Conservation (phyloP, 2,329 filamentous ascomycete species). For the Arachnomyces sp. region DNA sequence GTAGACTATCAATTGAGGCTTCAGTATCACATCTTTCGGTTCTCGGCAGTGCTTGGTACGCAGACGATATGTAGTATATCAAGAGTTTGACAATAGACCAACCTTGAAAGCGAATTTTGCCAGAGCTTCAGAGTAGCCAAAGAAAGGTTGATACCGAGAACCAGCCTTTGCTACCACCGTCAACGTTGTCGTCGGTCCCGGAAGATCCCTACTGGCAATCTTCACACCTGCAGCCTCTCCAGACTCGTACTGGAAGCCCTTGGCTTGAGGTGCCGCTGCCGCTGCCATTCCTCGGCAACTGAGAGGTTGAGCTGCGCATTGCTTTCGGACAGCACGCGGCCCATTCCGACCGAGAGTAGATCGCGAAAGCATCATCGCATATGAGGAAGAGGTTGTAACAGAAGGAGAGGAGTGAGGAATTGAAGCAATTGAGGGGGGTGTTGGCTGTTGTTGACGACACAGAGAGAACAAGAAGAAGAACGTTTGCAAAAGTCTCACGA, state of each 20-base stretch:
- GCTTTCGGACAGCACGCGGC: conserved; percentile 54
- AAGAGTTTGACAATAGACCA: conserved; percentile 25
- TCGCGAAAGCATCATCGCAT: conserved; percentile 61
- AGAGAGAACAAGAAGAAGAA: conserved; percentile 19
- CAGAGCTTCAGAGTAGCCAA: conserved; percentile 81
- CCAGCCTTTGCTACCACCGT: conserved; percentile 91
- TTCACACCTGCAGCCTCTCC: conserved; percentile 83
- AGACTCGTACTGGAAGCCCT: conserved; percentile 79
- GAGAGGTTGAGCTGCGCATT: conserved; percentile 50
- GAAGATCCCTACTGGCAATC: conserved; percentile 81
- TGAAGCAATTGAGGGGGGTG: conserved; percentile 33
- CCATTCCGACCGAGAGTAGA: conserved; percentile 57
- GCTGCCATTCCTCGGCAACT: conserved; percentile 57
- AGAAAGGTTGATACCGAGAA: conserved; percentile 82
- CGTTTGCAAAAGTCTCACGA: not conserved
- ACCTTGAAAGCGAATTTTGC: conserved; percentile 98
- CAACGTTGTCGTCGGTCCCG: conserved; percentile 82
- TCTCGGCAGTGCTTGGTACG: not conserved
- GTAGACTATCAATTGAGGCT: conserved; percentile 58
- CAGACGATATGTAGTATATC: conserved; percentile 1
- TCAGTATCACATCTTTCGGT: conserved; percentile 6
- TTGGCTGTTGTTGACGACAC: conserved; percentile 22
- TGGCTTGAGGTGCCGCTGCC: conserved; percentile 57
- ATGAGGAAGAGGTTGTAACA: conserved; percentile 45
- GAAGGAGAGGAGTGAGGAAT: conserved; percentile 29